Base-by-base conservation (phyloP, 2,329 filamentous ascomycete species). In the Pezicula rhizophila region DNA sequence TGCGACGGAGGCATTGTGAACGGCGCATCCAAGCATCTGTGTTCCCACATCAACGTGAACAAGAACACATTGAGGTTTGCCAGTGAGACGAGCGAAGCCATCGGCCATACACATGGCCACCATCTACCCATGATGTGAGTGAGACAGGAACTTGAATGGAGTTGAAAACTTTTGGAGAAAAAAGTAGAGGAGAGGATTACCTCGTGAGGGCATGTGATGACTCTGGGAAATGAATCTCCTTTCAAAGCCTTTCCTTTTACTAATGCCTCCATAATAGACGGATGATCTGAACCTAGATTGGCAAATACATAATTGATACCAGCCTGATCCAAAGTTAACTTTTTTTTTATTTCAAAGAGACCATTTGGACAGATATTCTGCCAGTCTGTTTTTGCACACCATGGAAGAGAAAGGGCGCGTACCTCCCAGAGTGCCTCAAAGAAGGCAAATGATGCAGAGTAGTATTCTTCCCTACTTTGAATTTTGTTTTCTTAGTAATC, bases 51-150 rank as follows among this genome's bases (percentile, higher is more conserved):
- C 85, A 52, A 89, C 15, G 55, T 87, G 84, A 2, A 87, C 77
- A 50, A 89, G 78, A 6, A 89, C 85, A 51, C 78, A 82, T 69
- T 89, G 85, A 0, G 84, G 82, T 52, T 80, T 76, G 42, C 79
- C 76, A 2, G 82, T 84, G 8, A 85, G 66, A 35, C 82, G 76
- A 40, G 85, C 84, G 60, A 5, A 26, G 5, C 25, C 85, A 61
- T 89, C 85, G 8, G 85, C 85, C 81, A 87, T 85, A 28, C 84
- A 89, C 8, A 89, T 72, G 5, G 85, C 85, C 5, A 87, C 84
- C 81, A 89, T 85, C 75, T 84, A 56, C 17, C 5, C 10, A 25
- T 18, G 41, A 41, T 42, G 51, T 34, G 53, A 53, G 52, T 52
- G 8, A 41, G 25, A 28, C 8, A 33, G 25, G 33, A 26, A 34